Base-by-base conservation (phyloP, 2,329 filamentous ascomycete species). In the Fusarium cicatricum region DNA sequence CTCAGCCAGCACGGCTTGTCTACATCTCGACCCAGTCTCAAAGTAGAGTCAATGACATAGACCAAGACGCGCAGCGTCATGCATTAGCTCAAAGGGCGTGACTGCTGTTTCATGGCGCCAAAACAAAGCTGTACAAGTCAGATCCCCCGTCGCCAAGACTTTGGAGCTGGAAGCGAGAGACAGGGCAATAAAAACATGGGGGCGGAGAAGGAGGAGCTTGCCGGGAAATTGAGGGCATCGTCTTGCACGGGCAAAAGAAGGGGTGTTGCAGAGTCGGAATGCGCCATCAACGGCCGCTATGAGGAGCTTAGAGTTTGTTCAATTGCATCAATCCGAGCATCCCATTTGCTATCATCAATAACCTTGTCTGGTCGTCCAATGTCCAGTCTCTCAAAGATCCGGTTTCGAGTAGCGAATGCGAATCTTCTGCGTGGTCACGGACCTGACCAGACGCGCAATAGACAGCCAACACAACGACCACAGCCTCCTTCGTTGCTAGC, bases 1-100 rank as follows among this genome's bases (percentile, higher is more conserved):
- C 45, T 23, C 55, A 34, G 32, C 11, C 32, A 11, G 42, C 55
- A 61, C 42, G 46, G 58, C 42, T 46, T 53, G 44, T 33, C 31
- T 50, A 11, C 26, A 33, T 32, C 9, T 47, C 23, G 41, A 52
- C 61, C n/a, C 53, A 58, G 29, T 44, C 57, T 56, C 40, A 12
- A 46, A 32, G 37, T n/a, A 64, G 53, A 66, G 58, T 64, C 64
- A 62, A 62, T 66, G 58, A 65, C 62, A 63, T 65, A 56, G 55
- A 60, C 62, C 62, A 65, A 65, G 59, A 48, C 14, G 5, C 47
- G 19, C 9, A 5, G 57, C 55, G 29, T 38, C 62, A 52, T 55
- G 36, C 52, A 63, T 44, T 65, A 60, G 62, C 17, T 34, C 53
- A 12, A 46, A 56, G 39, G 38, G 23, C 45, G 41, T 44, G 37